Evolutionary conservation across 768 basidiomycete genomes (phyloP).

Genomic region (Termitomyces sp.): DNA sequence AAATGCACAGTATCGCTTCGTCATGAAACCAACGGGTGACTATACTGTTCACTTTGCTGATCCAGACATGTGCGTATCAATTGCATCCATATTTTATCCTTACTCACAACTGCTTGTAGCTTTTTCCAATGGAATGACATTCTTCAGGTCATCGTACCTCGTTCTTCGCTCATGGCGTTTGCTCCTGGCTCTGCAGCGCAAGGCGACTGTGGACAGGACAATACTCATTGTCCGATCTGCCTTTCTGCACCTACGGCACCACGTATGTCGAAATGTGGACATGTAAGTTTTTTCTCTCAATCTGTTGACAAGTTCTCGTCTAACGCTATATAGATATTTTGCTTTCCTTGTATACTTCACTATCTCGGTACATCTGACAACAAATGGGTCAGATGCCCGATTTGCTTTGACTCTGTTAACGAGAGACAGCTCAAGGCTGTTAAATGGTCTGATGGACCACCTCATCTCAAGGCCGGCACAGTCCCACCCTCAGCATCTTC

Average conservation of each 20-base stretch:
- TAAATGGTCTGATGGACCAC: constrained; percentile 73
- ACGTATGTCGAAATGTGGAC: constrained; percentile 95
- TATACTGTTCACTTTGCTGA: constrained; percentile 97
- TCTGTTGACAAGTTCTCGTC: constrained; percentile 8
- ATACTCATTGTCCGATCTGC: constrained; percentile 90
- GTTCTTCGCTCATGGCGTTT: constrained; percentile 68
- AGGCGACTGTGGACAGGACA: constrained; percentile 47
- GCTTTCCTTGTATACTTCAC: constrained; percentile 91
- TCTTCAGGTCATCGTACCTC: constrained; percentile 89
- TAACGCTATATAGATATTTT: constrained; percentile 64
- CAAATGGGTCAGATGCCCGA: constrained; percentile 92
- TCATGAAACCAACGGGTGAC: constrained; percentile 88
- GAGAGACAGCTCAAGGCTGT: constrained; percentile 89
- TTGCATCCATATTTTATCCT: neutral
- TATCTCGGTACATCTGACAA: constrained; percentile 81
- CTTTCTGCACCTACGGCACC: constrained; percentile 86
- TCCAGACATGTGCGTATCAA: constrained; percentile 78
- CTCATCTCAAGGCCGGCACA: constrained; percentile 25
- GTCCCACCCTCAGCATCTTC: constrained; percentile 35
- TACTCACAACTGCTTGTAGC: constrained; percentile 33
- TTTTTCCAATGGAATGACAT: constrained; percentile 97
- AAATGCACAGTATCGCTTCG: constrained; percentile 94
- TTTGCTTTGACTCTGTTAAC: constrained; percentile 92
- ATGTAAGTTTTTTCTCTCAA: constrained; percentile 55
- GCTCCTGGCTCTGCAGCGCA: constrained; percentile 45